Base-by-base conservation (phyloP, 2,329 filamentous ascomycete genomes). In the Amauroascus niger region DNA sequence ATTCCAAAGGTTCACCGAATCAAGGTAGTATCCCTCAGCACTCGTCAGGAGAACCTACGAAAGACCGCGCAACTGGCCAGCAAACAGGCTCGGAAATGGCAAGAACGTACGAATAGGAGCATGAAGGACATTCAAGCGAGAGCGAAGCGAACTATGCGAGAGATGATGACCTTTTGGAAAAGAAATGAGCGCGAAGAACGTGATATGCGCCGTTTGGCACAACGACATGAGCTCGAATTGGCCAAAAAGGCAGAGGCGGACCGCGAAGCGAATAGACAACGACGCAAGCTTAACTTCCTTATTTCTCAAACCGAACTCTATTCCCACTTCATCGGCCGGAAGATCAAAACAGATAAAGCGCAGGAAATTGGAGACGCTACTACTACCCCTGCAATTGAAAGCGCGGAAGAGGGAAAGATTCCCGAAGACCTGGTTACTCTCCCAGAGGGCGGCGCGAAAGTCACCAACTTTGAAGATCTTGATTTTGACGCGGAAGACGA, bases 121-220 rank as follows among this genome's bases (percentile, higher is more conserved):
- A 93, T 87, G 69, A 98, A 98, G 70, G 93, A 98, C 69, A 87
- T 95, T 3, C 93, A 97, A 68, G 93, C 93, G 40, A 83, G 93
- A 46, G 93, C 93, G 55, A 98, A 98, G 77, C 86, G 93, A 61
- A 91, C 91, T 56, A 98, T 98, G 93, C 83, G 93, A 67, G 93
- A 98, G 72, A 98, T 98, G 93, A 93, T 96, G 80, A 83, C 87
- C 55, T 98, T 97, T 79, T 98, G 93, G 93, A 97, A 97, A 73
- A 86, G 91, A 54, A 98, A 98, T 68, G 93, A 98, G 70, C 86
- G 91, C 51, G 93, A 98, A 67, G 93, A 98, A 68, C 87, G 93
- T 57, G 93, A 98, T 68, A 77, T 94, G 59, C 84, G 93, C 61
- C 94, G 95, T 74, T 84, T 90, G 50, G 93, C 93, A 4, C 93